Conservation (phyloP, 306 rosid species). For the Rubus idaeus region DNA sequence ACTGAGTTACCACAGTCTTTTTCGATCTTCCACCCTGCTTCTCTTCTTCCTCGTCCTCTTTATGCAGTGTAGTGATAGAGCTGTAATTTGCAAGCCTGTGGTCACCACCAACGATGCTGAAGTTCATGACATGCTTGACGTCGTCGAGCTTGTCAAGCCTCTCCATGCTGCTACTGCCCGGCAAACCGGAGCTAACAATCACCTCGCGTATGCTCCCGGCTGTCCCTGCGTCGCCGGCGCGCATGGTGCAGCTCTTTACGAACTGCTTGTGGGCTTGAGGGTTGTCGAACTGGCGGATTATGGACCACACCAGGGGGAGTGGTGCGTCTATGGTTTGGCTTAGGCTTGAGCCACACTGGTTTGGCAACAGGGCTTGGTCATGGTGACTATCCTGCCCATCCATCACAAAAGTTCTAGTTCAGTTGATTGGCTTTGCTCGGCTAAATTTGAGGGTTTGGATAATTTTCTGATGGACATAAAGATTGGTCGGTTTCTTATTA, state of each 20-base stretch:
- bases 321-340: slow-evolving; percentile 61
- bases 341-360: slow-evolving; percentile 33
- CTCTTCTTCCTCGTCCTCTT: slow-evolving; percentile 28
- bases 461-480: background rate
- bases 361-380: background rate
- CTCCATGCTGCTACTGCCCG: slow-evolving; percentile 51
- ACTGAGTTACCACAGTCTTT: slow-evolving; percentile 56
- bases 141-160: slow-evolving; percentile 59
- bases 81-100: slow-evolving; percentile 57
- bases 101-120: slow-evolving; percentile 70
- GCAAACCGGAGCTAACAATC: slow-evolving; percentile 50
- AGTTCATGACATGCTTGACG: slow-evolving; percentile 44
- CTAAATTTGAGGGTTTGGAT: background rate
- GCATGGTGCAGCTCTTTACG: slow-evolving; percentile 46
- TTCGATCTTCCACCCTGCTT: background rate
- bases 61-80: slow-evolving; percentile 54
- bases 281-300: slow-evolving; percentile 49
- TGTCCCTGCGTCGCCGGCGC: slow-evolving; percentile 43
- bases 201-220: slow-evolving; percentile 60
- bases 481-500: background rate
- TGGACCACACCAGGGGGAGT: slow-evolving; percentile 52
- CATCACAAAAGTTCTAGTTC: background rate
- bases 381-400: background rate
- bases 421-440: background rate
- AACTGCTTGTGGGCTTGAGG: slow-evolving; percentile 61